These are phyloP conservation scores for Pythium biforme DNA, from an alignment of 352 stramenopile genomes.

Conservation along the genomic window DNA sequence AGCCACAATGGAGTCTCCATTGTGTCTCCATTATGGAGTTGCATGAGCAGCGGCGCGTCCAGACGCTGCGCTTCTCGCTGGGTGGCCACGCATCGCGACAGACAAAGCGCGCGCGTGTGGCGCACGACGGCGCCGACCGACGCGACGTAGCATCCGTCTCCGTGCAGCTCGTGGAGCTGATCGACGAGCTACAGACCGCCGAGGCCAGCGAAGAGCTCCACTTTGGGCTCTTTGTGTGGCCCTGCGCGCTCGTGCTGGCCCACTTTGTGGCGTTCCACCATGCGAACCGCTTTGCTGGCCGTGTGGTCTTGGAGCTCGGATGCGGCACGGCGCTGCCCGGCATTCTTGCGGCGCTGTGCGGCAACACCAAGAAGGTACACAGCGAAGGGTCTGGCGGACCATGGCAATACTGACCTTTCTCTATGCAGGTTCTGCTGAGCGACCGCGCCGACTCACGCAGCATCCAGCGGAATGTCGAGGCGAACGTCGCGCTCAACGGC, in stretches of 20 bases:
- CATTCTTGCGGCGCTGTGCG: conserved; percentile 52
- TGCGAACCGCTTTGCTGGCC: conserved; percentile 25
- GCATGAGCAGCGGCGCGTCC: background rate
- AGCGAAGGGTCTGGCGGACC: no score
- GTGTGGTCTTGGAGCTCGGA: conserved; percentile 57
- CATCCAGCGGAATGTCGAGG: conserved; percentile 47
- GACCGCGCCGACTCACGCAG: conserved; percentile 49
- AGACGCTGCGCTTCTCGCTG: conserved; percentile 7
- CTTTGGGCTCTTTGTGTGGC: conserved; percentile 72
- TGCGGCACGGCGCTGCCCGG: conserved; percentile 67
- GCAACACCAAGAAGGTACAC: conserved; percentile 26
- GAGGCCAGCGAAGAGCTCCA: conserved; percentile 46
- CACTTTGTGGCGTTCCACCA: conserved; percentile 45
- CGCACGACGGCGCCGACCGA: background rate
- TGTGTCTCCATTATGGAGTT: no score
- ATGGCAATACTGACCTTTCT: no score
- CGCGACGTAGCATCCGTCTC: background rate
- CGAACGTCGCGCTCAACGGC: conserved; percentile 53
- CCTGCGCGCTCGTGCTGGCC: conserved; percentile 49
- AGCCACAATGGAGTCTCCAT: no score
- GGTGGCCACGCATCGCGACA: background rate
- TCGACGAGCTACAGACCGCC: conserved; percentile 39
- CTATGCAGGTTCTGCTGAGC: conserved; percentile 44
- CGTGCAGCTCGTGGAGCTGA: conserved; percentile 56
- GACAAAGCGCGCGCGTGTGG: no score